Base-by-base conservation (phyloP, 2,329 filamentous ascomycete genomes). In the Pestalotiopsis sp. region DNA sequence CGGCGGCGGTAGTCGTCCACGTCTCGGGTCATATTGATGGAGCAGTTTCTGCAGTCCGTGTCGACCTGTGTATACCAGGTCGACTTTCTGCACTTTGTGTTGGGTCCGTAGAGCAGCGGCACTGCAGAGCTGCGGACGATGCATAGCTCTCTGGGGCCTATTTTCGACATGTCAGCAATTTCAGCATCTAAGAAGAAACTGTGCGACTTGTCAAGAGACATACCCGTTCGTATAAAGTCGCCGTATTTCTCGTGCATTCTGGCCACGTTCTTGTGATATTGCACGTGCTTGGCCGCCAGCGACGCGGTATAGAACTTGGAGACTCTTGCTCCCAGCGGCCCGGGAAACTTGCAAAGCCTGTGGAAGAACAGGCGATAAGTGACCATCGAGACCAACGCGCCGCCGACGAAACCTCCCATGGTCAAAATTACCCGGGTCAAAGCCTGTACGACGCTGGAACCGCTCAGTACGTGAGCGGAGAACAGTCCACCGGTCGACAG, bases 221-320 rank as follows among this genome's bases (percentile, higher is more conserved):
- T 31, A 64, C 64, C 67, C 5, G 58, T 66, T 1, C 67, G 63
- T 6, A 69, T 38, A 23, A 69, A 69, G 36, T 69, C 67, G 14
- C 67, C 67, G 58, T 69, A 63, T 4, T 25, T 4, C 38, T 58
- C 20, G 2, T 69, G 63, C 63, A 66, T 31, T 1, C 13, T 7
- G 11, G 23, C 31, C 31, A 68, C 60, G 3, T 58, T 23, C 27
- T 41, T 58, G 61, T 68, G 45, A n/a, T 58, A 68, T 17, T 68
- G 45, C 0, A 64, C 52, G 2, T 39, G 27, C 14, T 36, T 58
- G 20, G 59, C 41, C 9, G 60, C 60, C 25, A 25, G n/a, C 23
- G 39, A 36, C 1, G 41, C 45, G 4, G 27, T 9, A 4, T 61
- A 69, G 25, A 67, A 62, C 12, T 65, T 65, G 20, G 63, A 62